phyloP scores from a whole-genome alignment of 495 filamentous ascomycete genomes.

The Aspergillus mulundensis region DNA sequence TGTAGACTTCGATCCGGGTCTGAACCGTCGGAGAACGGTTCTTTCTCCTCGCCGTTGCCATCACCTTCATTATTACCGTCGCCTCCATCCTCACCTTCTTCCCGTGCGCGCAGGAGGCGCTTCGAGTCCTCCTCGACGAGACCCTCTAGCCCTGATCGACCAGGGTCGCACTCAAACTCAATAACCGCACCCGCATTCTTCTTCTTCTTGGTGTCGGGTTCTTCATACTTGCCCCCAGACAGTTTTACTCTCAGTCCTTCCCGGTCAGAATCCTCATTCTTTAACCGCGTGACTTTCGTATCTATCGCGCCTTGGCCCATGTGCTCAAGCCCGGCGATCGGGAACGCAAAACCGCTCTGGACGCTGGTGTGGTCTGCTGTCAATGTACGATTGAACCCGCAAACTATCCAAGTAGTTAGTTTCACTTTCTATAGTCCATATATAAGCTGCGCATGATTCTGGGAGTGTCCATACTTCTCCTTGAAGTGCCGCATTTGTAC shows the following conservation, averaged over 20 bases:
- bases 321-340: conserved; percentile 69
- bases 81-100: conserved; percentile 29
- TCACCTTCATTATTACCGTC: conserved; percentile 24
- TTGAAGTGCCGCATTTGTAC: conserved; percentile 57
- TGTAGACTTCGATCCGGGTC: conserved; percentile 54
- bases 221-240: conserved; percentile 58
- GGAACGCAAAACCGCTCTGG: conserved; percentile 42
- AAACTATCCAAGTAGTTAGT: conserved; percentile 53
- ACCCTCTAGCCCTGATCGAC: conserved; percentile 66
- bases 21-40: conserved; percentile 28
- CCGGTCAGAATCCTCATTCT: conserved; percentile 54
- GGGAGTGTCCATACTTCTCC: conserved; percentile 26
- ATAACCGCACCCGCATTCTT: conserved; percentile 66
- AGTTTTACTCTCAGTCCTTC: conserved; percentile 70
- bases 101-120: neutral
- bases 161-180: conserved; percentile 76
- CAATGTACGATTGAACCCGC: conserved; percentile 61
- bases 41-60: conserved; percentile 23
- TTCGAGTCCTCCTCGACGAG: conserved; percentile 28
- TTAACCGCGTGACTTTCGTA: conserved; percentile 59
- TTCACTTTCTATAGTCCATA: neutral
- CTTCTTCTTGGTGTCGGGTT: conserved; percentile 31
- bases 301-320: conserved; percentile 51
- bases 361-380: conserved; percentile 35
- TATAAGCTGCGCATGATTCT: neutral